phyloP scores from a whole-genome alignment of 495 filamentous ascomycete genomes.

The Penicillium psychrofluorescens region DNA sequence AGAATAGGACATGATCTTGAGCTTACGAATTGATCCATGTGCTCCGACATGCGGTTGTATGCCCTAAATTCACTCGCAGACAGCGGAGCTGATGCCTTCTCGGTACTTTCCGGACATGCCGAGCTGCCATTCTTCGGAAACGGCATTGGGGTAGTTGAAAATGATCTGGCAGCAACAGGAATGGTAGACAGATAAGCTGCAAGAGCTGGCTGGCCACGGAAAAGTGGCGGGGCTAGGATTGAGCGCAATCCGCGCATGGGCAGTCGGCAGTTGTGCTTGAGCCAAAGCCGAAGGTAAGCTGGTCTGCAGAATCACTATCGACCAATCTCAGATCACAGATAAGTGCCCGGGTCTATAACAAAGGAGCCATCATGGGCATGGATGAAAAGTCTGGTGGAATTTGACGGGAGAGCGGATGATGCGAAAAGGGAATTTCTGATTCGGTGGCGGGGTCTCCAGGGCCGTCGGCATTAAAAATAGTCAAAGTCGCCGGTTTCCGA shows the following conservation, averaged over 20 bases:
- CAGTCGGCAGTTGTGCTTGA: conserved; percentile 10
- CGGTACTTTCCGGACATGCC: background rate
- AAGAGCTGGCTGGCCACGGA: conserved; percentile 1
- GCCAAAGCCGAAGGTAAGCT: conserved; percentile 6
- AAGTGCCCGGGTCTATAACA: no score
- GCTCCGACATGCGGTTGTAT: conserved; percentile 69
- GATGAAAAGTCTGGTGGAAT: no score
- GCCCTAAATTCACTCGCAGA: conserved; percentile 47
- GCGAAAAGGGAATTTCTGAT: conserved; percentile 17
- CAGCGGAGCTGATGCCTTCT: conserved; percentile 30
- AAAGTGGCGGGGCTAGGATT: conserved; percentile 2
- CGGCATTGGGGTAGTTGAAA: background rate
- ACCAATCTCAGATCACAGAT: no score
- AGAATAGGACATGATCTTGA: background rate
- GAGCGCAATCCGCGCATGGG: conserved; percentile 8
- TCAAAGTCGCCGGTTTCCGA: background rate
- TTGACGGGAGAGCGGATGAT: conserved; percentile 1
- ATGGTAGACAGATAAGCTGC: background rate
- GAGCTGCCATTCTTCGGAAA: conserved; percentile 1
- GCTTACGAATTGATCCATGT: conserved; percentile 69
- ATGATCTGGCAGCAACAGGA: no score
- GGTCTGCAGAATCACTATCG: no score
- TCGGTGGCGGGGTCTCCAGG: conserved; percentile 1
- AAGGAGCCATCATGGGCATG: no score
- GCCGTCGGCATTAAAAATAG: background rate